phyloP scores from a whole-genome alignment of 176 grass and related monocot species.

The Saccharum officinarum region DNA sequence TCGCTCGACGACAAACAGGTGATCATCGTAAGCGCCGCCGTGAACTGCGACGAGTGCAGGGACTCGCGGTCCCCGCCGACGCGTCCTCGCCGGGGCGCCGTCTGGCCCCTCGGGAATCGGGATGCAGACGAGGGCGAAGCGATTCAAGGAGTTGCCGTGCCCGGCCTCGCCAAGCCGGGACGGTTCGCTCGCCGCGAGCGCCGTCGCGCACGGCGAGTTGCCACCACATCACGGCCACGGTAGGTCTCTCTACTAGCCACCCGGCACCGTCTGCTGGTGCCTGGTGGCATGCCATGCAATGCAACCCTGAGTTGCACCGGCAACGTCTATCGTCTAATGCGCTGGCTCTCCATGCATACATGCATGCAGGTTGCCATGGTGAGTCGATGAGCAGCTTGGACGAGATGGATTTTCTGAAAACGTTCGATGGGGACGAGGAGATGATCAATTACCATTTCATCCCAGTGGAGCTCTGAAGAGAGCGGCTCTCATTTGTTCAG shows the following conservation, averaged over 20 bases:
- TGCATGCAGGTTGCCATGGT: neutral
- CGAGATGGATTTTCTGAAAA: neutral
- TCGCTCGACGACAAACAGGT: neutral
- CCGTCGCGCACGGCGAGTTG: neutral
- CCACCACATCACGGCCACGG: neutral
- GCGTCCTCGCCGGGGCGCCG: neutral
- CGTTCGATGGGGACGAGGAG: neutral
- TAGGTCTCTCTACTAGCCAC: neutral
- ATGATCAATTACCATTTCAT: neutral
- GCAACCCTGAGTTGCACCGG: neutral
- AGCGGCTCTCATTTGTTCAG: neutral
- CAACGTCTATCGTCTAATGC: neutral
- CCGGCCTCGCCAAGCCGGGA: neutral
- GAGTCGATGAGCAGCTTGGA: neutral
- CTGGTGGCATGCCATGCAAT: neutral
- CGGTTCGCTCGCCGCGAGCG: neutral
- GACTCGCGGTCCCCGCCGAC: neutral
- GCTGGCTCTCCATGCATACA: too few relatives aligned
- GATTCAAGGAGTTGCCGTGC: neutral
- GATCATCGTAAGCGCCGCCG: neutral
- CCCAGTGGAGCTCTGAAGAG: neutral
- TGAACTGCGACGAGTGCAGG: neutral
- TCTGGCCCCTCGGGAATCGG: neutral
- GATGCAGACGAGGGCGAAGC: neutral
- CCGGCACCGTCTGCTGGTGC: too few relatives aligned